phyloP scores from a whole-genome alignment of 805 yeast genomes.

The Isabelozyma pseudorhagii region DNA sequence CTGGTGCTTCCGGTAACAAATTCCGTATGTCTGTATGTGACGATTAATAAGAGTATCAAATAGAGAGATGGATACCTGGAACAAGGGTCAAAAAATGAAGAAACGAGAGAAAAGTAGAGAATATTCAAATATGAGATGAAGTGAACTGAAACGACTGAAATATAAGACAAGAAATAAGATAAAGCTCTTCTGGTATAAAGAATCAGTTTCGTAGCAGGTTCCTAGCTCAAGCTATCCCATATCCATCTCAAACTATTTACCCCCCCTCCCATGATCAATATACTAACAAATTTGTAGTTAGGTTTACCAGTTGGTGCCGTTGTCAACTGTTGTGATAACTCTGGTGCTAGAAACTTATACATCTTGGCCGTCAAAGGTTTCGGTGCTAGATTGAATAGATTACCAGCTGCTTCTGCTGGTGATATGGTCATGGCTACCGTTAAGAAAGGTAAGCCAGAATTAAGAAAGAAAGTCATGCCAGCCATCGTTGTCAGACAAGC shows the following conservation, averaged over 20 bases:
- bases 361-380: slow-evolving; percentile 97
- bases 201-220: too few relatives aligned
- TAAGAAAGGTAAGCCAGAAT: slow-evolving; percentile 99
- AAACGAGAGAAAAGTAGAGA: background rate
- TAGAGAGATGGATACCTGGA: background rate
- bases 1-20: slow-evolving; percentile 99
- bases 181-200: too few relatives aligned
- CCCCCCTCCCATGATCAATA: background rate
- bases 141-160: background rate
- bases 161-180: too few relatives aligned
- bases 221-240: too few relatives aligned
- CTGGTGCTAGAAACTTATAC: slow-evolving; percentile 99
- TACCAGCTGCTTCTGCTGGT: slow-evolving; percentile 99
- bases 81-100: background rate
- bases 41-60: background rate
- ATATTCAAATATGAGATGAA: background rate
- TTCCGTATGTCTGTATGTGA: slow-evolving; percentile 97
- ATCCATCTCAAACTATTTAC: background rate
- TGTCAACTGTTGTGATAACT: slow-evolving; percentile 99
- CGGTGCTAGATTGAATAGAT: slow-evolving; percentile 99
- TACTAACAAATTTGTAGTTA: slow-evolving; percentile 56
- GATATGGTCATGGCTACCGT: slow-evolving; percentile 99
- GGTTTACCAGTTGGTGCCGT: slow-evolving; percentile 99
- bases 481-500: slow-evolving; percentile 99
- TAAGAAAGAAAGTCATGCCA: slow-evolving; percentile 99